Evolutionary conservation across 441 rosid species (phyloP).

Genomic region (Caryocar brasiliense): DNA sequence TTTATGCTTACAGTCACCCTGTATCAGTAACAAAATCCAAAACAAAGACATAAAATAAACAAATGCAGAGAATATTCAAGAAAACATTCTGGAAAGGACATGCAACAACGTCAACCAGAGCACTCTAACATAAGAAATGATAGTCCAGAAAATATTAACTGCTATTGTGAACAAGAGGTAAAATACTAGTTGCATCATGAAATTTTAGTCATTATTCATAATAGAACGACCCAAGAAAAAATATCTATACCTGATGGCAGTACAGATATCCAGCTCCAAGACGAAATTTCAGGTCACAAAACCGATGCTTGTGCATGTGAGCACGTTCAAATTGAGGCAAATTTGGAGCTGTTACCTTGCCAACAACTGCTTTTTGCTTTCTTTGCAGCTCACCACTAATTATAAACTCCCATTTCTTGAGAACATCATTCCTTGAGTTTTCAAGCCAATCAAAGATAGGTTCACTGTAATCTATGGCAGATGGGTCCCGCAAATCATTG

Average conservation of each 20-base stretch:
- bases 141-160: no score
- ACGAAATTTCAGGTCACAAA: slow-evolving; percentile 63
- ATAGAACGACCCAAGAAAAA: no score
- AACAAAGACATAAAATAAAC: not conserved
- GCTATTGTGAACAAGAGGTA: not conserved
- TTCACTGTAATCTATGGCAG: slow-evolving; percentile 54
- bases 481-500: slow-evolving; percentile 68
- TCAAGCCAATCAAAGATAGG: slow-evolving; percentile 69
- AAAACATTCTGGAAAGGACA: not conserved
- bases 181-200: not conserved
- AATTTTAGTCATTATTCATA: not conserved
- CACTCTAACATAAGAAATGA: not conserved
- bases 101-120: not conserved
- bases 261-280: slow-evolving; percentile 79
- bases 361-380: slow-evolving; percentile 51
- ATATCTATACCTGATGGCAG: slow-evolving; percentile 68
- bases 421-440: slow-evolving; percentile 59
- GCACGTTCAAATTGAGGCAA: slow-evolving; percentile 47
- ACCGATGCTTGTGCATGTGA: slow-evolving; percentile 54
- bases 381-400: slow-evolving; percentile 43
- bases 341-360: slow-evolving; percentile 24
- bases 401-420: slow-evolving; percentile 61
- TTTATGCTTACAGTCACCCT: slow-evolving; percentile 88
- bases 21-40: slow-evolving; percentile 3
- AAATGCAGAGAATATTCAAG: not conserved